Base-by-base conservation (phyloP, 192 early-diverging fungal species). In the Coemansia sp. region DNA sequence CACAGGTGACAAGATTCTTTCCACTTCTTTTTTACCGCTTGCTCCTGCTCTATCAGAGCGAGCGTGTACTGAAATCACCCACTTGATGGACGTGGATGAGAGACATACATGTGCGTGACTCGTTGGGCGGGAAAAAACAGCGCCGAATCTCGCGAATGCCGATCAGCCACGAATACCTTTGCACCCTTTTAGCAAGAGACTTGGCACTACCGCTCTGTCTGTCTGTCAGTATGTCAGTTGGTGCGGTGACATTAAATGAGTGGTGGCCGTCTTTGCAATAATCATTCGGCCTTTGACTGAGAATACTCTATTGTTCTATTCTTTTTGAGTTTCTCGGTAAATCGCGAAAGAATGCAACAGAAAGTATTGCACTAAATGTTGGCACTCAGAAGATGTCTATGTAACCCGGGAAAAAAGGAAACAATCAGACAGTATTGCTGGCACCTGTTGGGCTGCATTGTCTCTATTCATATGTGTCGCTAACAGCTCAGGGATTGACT, bases 51-150 rank as follows among this genome's bases (percentile, higher is more conserved):
- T 24, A 52, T 52, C 49, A 22, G 20, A 52, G 49, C 49, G 20
- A 52, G 49, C 49, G 20, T 22, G 49, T 22, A 52, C 24, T 11
- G 49, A 15, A 57, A 57, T 31, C 12, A 5, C 54, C 15, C 29
- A 15, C 24, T 57, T 27, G 54, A 11, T 31, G 54, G 22, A 13
- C 11, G 54, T 8, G 27, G 13, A 57, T 13, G 31, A 29, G 54
- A 13, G 54, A 57, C 29, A 10, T 2, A 52, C 20, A 52, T 52
- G 49, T 52, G 49, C 49, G 54, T 57, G 54, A 57, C 27, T 57
- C 29, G 29, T 13, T 57, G 54, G 29, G 54, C 22, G 54, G 29
- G 54, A 57, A 57, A 57, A 57, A 57, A 57, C 27, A 57, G 27
- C 13, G 24, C 44, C 44, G 5, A 18, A 15, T 13, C 44, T 13